Conservation (phyloP, 1,284 basidiomycete species). For the Irpex lacteus region DNA sequence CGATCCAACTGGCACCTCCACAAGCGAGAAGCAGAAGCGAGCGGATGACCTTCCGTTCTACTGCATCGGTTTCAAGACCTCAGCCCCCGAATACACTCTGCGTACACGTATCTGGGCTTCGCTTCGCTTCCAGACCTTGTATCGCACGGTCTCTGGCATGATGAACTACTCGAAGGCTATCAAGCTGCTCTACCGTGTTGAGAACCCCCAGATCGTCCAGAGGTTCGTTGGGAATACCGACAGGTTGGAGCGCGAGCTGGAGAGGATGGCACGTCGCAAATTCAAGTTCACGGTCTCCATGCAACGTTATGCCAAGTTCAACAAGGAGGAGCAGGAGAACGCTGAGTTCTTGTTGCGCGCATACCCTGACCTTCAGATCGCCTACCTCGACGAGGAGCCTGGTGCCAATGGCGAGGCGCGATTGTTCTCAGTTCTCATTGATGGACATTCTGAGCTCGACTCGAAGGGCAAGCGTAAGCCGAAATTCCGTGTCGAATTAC, state of each 20-base stretch:
- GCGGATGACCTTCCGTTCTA: constrained; percentile 98
- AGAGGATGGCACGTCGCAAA: constrained; percentile 96
- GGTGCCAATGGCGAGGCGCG: constrained; percentile 85
- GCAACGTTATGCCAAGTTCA: constrained; percentile 99
- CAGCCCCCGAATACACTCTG: constrained; percentile 97
- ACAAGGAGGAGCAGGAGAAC: constrained; percentile 99
- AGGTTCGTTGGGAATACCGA: constrained; percentile 97
- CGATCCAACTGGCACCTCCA: constrained; percentile 48
- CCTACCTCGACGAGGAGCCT: constrained; percentile 97
- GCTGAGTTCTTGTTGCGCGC: constrained; percentile 97
- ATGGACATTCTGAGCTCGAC: constrained; percentile 96
- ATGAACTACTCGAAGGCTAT: constrained; percentile 99
- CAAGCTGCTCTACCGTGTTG: constrained; percentile 98
- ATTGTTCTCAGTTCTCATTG: constrained; percentile 93
- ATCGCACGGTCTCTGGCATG: constrained; percentile 99
- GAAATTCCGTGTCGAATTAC: constrained; percentile 97
- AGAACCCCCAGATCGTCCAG: constrained; percentile 98
- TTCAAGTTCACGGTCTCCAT: constrained; percentile 99
- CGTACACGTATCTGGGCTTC: constrained; percentile 99
- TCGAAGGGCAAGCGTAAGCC: constrained; percentile 90
- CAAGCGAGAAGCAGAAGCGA: constrained; percentile 76
- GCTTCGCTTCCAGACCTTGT: constrained; percentile 95
- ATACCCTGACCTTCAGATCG: constrained; percentile 98
- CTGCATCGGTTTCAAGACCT: constrained; percentile 99
- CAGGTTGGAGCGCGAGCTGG: constrained; percentile 92